phyloP scores from a whole-genome alignment of 768 basidiomycete genomes.

The Hygrocybe coccinea region DNA sequence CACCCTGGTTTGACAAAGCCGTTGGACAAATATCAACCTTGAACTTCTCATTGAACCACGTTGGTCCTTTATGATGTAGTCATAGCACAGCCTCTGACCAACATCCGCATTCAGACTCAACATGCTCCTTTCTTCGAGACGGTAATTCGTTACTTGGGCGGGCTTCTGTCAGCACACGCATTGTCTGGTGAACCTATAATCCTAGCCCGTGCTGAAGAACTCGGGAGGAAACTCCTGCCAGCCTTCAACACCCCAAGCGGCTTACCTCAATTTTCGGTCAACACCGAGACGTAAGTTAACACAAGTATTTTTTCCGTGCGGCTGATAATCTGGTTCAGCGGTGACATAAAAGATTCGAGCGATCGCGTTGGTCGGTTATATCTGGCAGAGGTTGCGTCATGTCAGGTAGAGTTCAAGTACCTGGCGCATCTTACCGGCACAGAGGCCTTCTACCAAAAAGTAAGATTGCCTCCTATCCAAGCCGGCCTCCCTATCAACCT shows the following conservation, averaged over 20 bases:
- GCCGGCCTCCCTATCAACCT: not conserved
- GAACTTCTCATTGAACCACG: conserved; percentile 36
- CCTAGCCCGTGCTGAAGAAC: conserved; percentile 59
- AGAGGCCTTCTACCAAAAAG: conserved; percentile 42
- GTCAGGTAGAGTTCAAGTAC: conserved; percentile 73
- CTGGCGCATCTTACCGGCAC: conserved; percentile 63
- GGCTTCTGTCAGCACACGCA: conserved; percentile 70
- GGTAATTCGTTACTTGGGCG: conserved; percentile 75
- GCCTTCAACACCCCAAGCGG: conserved; percentile 61
- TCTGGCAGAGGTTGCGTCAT: conserved; percentile 42
- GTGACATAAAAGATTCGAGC: conserved; percentile 29
- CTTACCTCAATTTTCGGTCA: conserved; percentile 58
- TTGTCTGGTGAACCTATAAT: conserved; percentile 58
- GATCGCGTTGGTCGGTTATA: conserved; percentile 27
- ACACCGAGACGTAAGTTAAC: conserved; percentile 43
- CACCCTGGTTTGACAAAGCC: conserved; percentile 59
- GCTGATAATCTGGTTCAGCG: conserved; percentile 17
- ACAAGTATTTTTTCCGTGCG: not conserved
- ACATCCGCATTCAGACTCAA: conserved; percentile 19
- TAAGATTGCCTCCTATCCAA: conserved; percentile 9
- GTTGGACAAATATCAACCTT: conserved; percentile 46
- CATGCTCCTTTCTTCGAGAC: conserved; percentile 74
- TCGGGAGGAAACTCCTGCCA: conserved; percentile 58
- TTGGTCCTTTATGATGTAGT: conserved; percentile 17
- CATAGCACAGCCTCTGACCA: too few relatives aligned